Percentiles rank a stretch among this genome's conserved stretches.
These are phyloP conservation scores for Syzygium oleosum DNA, from an alignment of 345 rosid genomes.

Conservation along the genomic window DNA sequence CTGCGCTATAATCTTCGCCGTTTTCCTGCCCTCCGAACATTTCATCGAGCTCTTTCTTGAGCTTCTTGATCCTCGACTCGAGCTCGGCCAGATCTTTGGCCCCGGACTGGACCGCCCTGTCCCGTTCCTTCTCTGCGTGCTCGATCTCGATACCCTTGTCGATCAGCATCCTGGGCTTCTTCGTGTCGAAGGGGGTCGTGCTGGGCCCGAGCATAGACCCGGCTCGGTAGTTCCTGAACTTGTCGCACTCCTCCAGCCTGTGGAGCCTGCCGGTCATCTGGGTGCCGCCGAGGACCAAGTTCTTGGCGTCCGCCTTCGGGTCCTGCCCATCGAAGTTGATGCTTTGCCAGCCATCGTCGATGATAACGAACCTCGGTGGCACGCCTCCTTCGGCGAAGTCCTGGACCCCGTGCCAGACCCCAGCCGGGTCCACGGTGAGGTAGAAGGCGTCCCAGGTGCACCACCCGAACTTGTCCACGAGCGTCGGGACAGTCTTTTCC, in stretches of 20 bases:
- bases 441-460: constrained; percentile 97
- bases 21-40: constrained; percentile 28
- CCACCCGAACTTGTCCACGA: constrained; percentile 83
- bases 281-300: constrained; percentile 76
- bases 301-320: constrained; percentile 32
- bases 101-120: constrained; percentile 31
- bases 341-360: constrained; percentile 91
- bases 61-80: constrained; percentile 27
- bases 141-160: constrained; percentile 66
- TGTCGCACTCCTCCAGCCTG: constrained; percentile 56
- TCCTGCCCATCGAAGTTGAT: constrained; percentile 45
- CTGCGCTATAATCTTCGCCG: background rate
- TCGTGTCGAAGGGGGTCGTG: constrained; percentile 43
- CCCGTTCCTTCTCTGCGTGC: constrained; percentile 40
- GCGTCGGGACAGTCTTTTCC: constrained; percentile 53
- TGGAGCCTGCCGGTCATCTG: constrained; percentile 80
- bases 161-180: constrained; percentile 60
- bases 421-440: constrained; percentile 71
- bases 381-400: constrained; percentile 61
- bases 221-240: constrained; percentile 53
- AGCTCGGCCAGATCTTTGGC: constrained; percentile 18
- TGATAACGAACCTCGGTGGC: constrained; percentile 66
- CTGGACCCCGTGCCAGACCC: constrained; percentile 67
- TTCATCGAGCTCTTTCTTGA: constrained; percentile 40
- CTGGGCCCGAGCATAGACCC: constrained; percentile 41